Evolutionary conservation across 2,329 filamentous ascomycete genomes (phyloP).

Genomic region (Monosporascus sp.): DNA sequence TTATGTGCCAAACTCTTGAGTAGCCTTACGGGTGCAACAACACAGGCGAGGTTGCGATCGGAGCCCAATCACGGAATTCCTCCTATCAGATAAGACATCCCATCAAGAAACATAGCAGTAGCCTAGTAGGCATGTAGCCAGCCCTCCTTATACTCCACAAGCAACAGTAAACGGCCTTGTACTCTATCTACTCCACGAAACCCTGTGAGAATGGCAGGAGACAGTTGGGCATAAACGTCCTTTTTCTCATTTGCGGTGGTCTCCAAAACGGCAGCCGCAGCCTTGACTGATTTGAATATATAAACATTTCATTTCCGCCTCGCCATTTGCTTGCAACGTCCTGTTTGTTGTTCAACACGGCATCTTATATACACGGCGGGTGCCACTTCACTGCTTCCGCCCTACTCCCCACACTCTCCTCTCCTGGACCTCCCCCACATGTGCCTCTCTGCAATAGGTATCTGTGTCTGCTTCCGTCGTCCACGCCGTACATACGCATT

Average conservation of each 20-base stretch:
- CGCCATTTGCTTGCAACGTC: not conserved
- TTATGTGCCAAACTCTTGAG: no score
- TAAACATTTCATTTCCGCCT: not conserved
- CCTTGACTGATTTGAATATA: not conserved
- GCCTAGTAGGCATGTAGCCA: no score
- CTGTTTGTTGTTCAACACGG: not conserved
- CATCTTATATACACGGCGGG: not conserved
- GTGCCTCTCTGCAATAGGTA: not conserved
- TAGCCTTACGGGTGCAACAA: no score
- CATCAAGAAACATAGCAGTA: no score
- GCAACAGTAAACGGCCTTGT: no score
- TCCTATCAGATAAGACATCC: no score
- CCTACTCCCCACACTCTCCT: not conserved
- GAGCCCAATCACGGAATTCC: no score
- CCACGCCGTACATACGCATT: not conserved
- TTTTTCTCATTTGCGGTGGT: not conserved
- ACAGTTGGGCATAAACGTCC: not conserved
- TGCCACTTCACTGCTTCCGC: not conserved
- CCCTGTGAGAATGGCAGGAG: no score
- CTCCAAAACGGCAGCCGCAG: not conserved
- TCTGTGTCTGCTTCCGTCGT: not conserved
- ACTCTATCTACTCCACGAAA: no score
- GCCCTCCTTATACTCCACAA: no score
- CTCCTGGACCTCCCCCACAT: not conserved
- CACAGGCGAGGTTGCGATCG: no score